Evolutionary conservation across 805 yeast species (phyloP).

Genomic region (Spathaspora passalidarum): DNA sequence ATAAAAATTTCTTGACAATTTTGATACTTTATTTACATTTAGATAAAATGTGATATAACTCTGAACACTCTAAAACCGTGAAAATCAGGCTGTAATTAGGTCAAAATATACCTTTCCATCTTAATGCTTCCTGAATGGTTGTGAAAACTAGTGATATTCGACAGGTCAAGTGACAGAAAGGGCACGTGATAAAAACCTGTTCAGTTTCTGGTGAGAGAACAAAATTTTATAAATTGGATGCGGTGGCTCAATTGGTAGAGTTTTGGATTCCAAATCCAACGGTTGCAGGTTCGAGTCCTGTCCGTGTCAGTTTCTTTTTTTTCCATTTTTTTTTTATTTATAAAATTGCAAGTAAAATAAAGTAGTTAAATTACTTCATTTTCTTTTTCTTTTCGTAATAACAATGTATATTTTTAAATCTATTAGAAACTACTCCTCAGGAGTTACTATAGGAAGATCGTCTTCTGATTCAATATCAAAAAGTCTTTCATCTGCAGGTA

Average conservation of each 20-base stretch:
- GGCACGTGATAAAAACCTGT: not conserved
- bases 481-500: slow-evolving; percentile 20
- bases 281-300: slow-evolving; percentile 89
- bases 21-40: no score
- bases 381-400: no score
- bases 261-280: slow-evolving; percentile 57
- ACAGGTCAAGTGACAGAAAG: no score
- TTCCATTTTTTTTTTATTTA: not conserved
- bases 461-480: slow-evolving; percentile 30
- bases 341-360: no score
- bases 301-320: slow-evolving; percentile 48
- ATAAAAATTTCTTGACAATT: no score
- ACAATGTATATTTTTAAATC: not conserved
- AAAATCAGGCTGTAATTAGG: no score
- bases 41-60: no score
- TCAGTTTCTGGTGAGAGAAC: not conserved
- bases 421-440: not conserved
- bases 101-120: no score
- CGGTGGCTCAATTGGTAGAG: slow-evolving; percentile 43
- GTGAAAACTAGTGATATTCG: no score
- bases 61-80: no score
- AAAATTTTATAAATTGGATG: slow-evolving; percentile 18
- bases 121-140: no score
- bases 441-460: not conserved
- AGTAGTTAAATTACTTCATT: no score